Conservation (phyloP, 73 alveolate genomes). For the Breviolum minutum region DNA sequence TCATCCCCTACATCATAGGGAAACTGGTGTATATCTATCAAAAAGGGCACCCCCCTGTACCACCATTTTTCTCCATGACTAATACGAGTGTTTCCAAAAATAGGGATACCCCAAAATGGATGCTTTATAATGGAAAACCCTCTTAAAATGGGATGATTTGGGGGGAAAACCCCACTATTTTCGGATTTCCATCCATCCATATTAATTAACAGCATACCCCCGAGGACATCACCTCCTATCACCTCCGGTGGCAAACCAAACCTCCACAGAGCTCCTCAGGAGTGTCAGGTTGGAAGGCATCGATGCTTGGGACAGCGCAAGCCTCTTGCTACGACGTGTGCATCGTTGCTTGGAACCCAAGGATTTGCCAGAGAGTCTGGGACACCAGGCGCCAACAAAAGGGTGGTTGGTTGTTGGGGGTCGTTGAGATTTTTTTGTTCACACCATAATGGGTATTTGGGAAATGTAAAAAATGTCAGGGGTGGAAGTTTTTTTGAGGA, state of each 20-base stretch:
- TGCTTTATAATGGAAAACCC: too few species aligned
- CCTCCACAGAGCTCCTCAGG: background rate
- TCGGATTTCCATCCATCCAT: background rate
- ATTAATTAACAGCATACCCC: background rate
- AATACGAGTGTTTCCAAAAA: too few species aligned
- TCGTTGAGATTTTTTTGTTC: background rate
- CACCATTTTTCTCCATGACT: too few species aligned
- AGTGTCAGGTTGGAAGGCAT: constrained; percentile 35
- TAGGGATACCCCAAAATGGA: too few species aligned
- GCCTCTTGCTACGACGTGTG: constrained; percentile 77
- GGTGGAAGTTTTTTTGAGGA: background rate
- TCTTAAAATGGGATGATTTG: too few species aligned
- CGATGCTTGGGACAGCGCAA: constrained; percentile 30
- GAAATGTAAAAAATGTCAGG: background rate
- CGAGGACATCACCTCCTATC: background rate
- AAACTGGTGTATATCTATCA: too few species aligned
- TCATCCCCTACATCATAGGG: too few species aligned
- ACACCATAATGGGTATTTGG: too few species aligned
- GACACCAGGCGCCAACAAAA: background rate
- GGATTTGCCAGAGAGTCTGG: constrained; percentile 17
- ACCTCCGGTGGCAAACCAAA: background rate
- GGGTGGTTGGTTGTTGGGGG: background rate
- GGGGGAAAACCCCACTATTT: too few species aligned
- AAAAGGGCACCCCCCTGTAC: too few species aligned
- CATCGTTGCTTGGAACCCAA: constrained; percentile 73